Base-by-base conservation (phyloP, 352 stramenopile genomes). In the Pythium rhizo-oryzae region DNA sequence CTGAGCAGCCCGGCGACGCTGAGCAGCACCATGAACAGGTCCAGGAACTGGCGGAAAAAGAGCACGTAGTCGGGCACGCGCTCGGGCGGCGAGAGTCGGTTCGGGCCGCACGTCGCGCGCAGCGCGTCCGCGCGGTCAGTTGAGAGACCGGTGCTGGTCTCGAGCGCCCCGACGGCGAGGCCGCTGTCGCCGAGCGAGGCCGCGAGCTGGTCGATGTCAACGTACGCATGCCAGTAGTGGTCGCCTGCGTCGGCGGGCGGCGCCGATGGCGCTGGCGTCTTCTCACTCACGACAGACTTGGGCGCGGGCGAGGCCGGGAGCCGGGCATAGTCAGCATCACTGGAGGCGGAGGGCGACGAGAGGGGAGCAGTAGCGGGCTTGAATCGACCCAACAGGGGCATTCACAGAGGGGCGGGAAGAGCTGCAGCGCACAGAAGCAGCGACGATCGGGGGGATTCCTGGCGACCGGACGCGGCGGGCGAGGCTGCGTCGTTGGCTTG, bases 11-110 rank as follows among this genome's bases (percentile, higher is more conserved):
- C 78, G 18, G 75, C 78, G 11, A 74, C 58, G 16, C 18, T 72
- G 44, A 82, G 60, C 44, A 85, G 53, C 24, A 82, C 52, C 72
- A 79, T 82, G 67, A 82, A 85, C 72, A 81, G 70, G 64, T 80
- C 73, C 39, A 78, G 70, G 67, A 84, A 80, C 65, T 84, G 72
- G 52, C 77, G 69, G 23, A 84, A 60, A 62, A 82, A 82, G 19
- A 81, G 37, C 8, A 81, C 61, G 51, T 71, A 79, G 67, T 77
- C 66, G 9, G 77, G 73, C 19, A 78, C 54, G 16, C 57, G 60
- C 53, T 71, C 70, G 6, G 77, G 75, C 15, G 72, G 77, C 6
- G 77, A 75, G 24, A 85, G 55, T 4, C 73, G 70, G 62, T 85
- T 85, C 53, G 69, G 74, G 0, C 77, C 77, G 37, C 66, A 79